Percentiles rank a stretch among this genome's conserved stretches.
Conservation (phyloP, 805 yeast genomes). For the Jamesozyma gamospora region DNA sequence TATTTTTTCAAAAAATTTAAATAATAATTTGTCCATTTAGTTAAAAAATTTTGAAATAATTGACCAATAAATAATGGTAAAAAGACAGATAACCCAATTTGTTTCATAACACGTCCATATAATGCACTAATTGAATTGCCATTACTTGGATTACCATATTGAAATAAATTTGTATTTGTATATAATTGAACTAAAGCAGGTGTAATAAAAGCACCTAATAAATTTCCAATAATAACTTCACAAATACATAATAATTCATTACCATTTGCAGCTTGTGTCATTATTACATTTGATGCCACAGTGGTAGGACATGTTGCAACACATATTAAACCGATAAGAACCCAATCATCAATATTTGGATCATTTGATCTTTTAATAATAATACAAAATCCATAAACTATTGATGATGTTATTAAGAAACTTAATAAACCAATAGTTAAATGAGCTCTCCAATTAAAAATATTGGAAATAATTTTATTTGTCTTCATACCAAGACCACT, state of each 20-base stretch:
- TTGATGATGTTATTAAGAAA: conserved; percentile 60
- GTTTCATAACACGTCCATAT: conserved; percentile 75
- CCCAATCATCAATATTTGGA: conserved; percentile 58
- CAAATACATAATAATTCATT: conserved; percentile 69
- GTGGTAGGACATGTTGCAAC: conserved; percentile 89
- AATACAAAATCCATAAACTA: conserved; percentile 61
- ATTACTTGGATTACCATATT: conserved; percentile 70
- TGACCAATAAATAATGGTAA: conserved; percentile 87
- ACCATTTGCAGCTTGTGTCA: conserved; percentile 82
- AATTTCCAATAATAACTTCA: conserved; percentile 78
- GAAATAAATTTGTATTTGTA: conserved; percentile 44
- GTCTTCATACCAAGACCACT: conserved; percentile 75
- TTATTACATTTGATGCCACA: conserved; percentile 82
- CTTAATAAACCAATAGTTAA: conserved; percentile 54
- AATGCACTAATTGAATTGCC: conserved; percentile 43
- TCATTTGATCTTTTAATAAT: conserved; percentile 55
- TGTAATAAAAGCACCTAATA: conserved; percentile 77
- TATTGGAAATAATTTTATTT: conserved; percentile 47
- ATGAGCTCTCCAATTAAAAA: conserved; percentile 77
- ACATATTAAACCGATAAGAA: conserved; percentile 70
- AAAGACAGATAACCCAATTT: conserved; percentile 73
- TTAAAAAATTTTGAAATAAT: conserved; percentile 59
- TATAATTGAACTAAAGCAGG: conserved; percentile 78
- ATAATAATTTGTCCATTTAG: conserved; percentile 32
- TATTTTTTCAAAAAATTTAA: conserved; percentile 16